phyloP scores from a whole-genome alignment of 2,329 filamentous ascomycete genomes.

The Lecanosticta acicola region DNA sequence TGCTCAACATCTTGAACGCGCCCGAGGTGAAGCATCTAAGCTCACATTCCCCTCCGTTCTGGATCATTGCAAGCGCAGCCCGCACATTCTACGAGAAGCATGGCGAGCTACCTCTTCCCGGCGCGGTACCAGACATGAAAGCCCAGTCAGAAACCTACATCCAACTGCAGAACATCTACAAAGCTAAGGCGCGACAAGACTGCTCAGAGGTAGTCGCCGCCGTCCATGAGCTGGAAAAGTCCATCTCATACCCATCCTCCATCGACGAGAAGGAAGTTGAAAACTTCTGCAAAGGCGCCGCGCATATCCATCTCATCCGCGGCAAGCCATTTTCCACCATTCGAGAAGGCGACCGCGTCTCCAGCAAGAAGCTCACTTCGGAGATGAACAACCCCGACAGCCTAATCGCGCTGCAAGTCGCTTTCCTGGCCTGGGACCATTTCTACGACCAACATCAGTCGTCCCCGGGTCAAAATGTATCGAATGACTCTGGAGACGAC shows the following conservation, averaged over 20 bases:
- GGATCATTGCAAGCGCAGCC: constrained; percentile 79
- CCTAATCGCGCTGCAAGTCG: constrained; percentile 45
- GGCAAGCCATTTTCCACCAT: constrained; percentile 46
- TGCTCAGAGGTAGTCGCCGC: constrained; percentile 64
- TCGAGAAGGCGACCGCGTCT: constrained; percentile 32
- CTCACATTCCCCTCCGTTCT: constrained; percentile 62
- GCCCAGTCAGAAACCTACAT: constrained; percentile 87
- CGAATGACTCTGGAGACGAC: constrained; percentile 34
- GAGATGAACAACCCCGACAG: constrained; percentile 41
- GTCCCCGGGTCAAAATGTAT: constrained; percentile 33
- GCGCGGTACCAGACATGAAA: constrained; percentile 94
- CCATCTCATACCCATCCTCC: constrained; percentile 39
- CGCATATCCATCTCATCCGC: constrained; percentile 83
- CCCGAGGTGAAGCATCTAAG: constrained; percentile 49
- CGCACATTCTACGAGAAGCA: constrained; percentile 70
- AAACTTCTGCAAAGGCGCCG: constrained; percentile 90
- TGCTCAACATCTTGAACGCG: constrained; percentile 75
- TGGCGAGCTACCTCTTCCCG: constrained; percentile 71
- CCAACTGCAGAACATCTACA: constrained; percentile 86
- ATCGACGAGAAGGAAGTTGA: constrained; percentile 73
- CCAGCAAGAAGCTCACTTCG: constrained; percentile 43
- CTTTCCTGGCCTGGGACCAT: constrained; percentile 48
- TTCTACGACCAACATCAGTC: constrained; percentile 39
- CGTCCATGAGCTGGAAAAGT: constrained; percentile 53
- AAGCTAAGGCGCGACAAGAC: constrained; percentile 75